Percentiles rank a stretch among this genome's conserved stretches.
Conservation (phyloP, 768 basidiomycete species). For the Naganishia friedmannii region DNA sequence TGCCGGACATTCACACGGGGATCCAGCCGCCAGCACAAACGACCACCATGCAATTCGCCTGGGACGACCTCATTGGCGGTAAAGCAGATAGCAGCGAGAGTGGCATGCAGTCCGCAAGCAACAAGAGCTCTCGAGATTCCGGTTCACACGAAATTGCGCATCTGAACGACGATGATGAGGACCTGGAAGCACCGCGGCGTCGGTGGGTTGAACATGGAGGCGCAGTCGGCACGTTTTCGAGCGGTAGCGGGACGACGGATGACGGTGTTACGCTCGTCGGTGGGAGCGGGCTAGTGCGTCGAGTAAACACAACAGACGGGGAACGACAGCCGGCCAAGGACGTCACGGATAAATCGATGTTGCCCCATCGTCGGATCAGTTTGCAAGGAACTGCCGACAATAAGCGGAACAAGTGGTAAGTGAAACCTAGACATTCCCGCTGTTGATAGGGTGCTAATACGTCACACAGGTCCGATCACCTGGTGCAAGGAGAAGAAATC, state of each 20-base stretch:
- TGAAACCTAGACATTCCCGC: neutral
- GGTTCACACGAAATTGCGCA: neutral
- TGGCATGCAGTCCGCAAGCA: constrained; percentile 19
- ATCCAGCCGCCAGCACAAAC: constrained; percentile 22
- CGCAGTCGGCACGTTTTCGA: constrained; percentile 25
- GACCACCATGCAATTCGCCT: constrained; percentile 6
- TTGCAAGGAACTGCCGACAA: neutral
- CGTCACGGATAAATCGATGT: neutral
- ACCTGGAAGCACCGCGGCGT: constrained; percentile 24
- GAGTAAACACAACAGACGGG: neutral
- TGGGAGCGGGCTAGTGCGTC: neutral
- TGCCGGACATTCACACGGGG: constrained; percentile 39
- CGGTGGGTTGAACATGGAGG: constrained; percentile 31
- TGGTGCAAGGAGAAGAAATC: constrained; percentile 43
- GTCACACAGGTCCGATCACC: constrained; percentile 22
- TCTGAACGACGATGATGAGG: neutral
- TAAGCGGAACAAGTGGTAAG: neutral
- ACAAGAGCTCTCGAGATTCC: neutral
- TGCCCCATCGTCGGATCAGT: neutral
- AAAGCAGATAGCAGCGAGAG: neutral
- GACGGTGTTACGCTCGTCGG: constrained; percentile 16
- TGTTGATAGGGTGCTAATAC: neutral
- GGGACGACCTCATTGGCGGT: constrained; percentile 14
- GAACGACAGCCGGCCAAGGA: neutral
- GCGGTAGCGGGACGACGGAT: constrained; percentile 24